A percentile compares a stretch with the other conserved stretches of the same genome.
Evolutionary conservation across 345 rosid genomes (phyloP).

Genomic region (Eucalyptus cloeziana): DNA sequence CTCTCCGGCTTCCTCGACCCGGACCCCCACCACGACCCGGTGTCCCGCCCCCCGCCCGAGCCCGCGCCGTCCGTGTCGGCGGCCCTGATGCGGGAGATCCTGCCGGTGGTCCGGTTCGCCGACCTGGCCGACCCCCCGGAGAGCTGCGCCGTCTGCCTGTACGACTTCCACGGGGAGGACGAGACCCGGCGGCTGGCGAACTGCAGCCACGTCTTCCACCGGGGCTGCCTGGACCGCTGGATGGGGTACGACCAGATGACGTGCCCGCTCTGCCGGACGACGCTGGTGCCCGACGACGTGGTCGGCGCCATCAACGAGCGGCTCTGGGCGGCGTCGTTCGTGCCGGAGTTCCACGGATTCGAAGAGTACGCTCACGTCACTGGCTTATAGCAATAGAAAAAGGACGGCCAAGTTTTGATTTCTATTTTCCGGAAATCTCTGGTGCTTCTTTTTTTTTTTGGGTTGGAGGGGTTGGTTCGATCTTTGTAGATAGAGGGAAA

Average conservation of each 20-base stretch:
- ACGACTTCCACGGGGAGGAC: constrained; percentile 3
- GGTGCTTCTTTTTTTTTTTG: background rate
- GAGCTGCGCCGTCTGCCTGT: constrained; percentile 10
- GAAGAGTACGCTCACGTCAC: background rate
- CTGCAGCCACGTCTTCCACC: constrained; percentile 12
- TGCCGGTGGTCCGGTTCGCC: constrained; percentile 3
- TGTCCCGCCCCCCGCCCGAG: background rate
- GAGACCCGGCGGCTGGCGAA: constrained; percentile 2
- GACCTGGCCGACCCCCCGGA: constrained; percentile 1
- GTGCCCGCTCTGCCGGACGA: constrained; percentile 9
- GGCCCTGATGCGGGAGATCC: constrained; percentile 4
- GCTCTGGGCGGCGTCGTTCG: constrained; percentile 1
- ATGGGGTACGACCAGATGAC: constrained; percentile 4
- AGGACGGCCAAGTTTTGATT: background rate
- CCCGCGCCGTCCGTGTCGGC: background rate
- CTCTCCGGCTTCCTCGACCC: constrained; percentile 6
- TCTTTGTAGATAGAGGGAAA: background rate
- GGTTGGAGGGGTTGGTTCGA: background rate
- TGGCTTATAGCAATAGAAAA: background rate
- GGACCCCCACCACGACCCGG: background rate
- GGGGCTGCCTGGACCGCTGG: constrained; percentile 5
- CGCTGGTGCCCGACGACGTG: constrained; percentile 1
- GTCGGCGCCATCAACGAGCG: background rate
- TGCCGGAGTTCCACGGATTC: background rate
- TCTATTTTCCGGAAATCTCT: background rate